phyloP scores from a whole-genome alignment of 352 stramenopile genomes.

The Hyaloperonospora brassicae region DNA sequence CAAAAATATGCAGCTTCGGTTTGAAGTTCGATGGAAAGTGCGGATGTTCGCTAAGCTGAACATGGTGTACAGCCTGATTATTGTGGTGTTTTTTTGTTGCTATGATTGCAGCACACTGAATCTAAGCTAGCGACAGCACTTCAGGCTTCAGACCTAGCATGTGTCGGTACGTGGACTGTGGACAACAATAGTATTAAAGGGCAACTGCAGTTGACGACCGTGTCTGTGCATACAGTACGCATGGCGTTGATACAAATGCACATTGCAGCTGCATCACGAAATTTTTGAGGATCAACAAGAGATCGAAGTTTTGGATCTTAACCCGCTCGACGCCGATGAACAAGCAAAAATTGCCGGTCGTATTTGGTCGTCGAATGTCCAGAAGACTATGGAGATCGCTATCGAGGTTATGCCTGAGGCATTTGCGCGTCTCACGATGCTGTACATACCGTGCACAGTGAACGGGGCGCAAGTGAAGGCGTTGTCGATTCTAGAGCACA shows the following conservation, averaged over 20 bases:
- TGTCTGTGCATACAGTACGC: slow-evolving; percentile 64
- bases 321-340: slow-evolving; percentile 68
- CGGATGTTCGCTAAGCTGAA: background rate
- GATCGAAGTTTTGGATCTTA: slow-evolving; percentile 49
- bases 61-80: background rate
- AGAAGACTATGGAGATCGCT: slow-evolving; percentile 87
- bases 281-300: slow-evolving; percentile 81
- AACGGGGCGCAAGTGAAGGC: too few relatives aligned
- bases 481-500: too few relatives aligned
- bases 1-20: slow-evolving; percentile 65
- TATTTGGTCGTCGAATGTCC: slow-evolving; percentile 77
- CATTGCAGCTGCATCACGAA: slow-evolving; percentile 51
- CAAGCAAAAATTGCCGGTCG: slow-evolving; percentile 79
- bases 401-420: slow-evolving; percentile 85
- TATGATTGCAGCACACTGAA: slow-evolving; percentile 56
- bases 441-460: too few relatives aligned
- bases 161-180: slow-evolving; percentile 52
- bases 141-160: slow-evolving; percentile 60
- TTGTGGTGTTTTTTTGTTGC: background rate
- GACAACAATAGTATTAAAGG: background rate
- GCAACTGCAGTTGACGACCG: background rate
- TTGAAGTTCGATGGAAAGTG: slow-evolving; percentile 27
- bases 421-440: slow-evolving; percentile 83
- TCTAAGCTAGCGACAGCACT: slow-evolving; percentile 51
- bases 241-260: slow-evolving; percentile 82